A percentile compares a stretch with the other conserved stretches of the same genome.
Conservation (phyloP, 495 filamentous ascomycete species). For the Aspergillus kassunensis region DNA sequence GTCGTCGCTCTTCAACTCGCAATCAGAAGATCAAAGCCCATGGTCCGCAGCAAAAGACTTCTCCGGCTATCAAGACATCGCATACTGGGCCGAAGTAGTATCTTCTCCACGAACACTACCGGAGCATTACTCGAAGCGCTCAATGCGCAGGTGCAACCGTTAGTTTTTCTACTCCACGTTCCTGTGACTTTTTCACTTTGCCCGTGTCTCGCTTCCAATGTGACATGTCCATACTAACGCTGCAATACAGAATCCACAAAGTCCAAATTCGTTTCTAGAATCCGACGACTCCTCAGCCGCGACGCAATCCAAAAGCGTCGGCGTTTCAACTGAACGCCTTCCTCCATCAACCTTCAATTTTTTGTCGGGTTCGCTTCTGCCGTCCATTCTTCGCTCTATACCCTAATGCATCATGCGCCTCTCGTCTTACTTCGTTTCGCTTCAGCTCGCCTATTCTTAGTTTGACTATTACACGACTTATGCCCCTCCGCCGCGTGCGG, state of each 20-base stretch:
- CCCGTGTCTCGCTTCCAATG: background rate
- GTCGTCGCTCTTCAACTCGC: slow-evolving; percentile 38
- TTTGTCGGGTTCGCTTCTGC: no score
- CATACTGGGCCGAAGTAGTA: slow-evolving; percentile 36
- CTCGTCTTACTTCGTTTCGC: slow-evolving; percentile 1
- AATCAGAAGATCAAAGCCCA: slow-evolving; percentile 21
- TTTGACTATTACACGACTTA: slow-evolving; percentile 2
- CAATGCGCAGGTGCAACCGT: slow-evolving; percentile 27
- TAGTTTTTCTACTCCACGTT: slow-evolving; percentile 14
- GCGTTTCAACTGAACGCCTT: slow-evolving; percentile 4
- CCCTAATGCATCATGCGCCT: background rate
- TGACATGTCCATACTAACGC: slow-evolving; percentile 11
- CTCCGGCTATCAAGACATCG: slow-evolving; percentile 33
- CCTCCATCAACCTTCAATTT: background rate
- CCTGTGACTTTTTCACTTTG: background rate
- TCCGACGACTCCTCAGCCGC: slow-evolving; percentile 13
- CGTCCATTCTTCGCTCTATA: slow-evolving; percentile 1
- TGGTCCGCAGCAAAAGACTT: slow-evolving; percentile 34
- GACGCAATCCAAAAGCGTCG: slow-evolving; percentile 5
- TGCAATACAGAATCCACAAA: slow-evolving; percentile 6
- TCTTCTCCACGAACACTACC: slow-evolving; percentile 29
- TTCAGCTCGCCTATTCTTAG: background rate
- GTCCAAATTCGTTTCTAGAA: slow-evolving; percentile 12
- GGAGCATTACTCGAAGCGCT: slow-evolving; percentile 17
- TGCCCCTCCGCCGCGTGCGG: background rate